Base-by-base conservation (phyloP, 2,329 filamentous ascomycete species). In the Ramularia endophylla region DNA sequence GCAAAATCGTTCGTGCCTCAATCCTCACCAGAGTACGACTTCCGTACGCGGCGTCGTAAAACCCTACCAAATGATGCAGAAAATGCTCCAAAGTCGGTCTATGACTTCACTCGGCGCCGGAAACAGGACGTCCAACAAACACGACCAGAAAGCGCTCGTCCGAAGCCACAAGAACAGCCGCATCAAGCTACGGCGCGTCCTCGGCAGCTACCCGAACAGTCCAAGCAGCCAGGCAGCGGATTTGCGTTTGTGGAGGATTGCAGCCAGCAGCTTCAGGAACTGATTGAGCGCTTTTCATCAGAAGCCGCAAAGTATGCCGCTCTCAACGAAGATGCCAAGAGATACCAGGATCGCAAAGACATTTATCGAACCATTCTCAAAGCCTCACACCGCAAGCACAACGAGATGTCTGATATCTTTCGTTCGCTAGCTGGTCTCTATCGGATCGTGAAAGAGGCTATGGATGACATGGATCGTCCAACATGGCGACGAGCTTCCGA, bases 211-310 rank as follows among this genome's bases (percentile, higher is more conserved):
- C 22, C 6, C 38, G 38, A 8, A 11, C 36, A 29, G 19, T 25
- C 27, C 17, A 27, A 34, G 8, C 27, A 33, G 27, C 2, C 27
- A 15, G 34, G 43, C 31, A 40, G 40, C 13, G 42, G 41, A 5
- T 45, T 48, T 16, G 18, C 40, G 11, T 53, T 51, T 37, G 40
- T 53, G 19, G 45, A 43, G 11, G 45, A 51, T 12, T 29, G 35
- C 2, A 42, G 43, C 20, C 43, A 40, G 22, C 41, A 47, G 13
- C 46, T 53, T 7, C 44, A 47, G 20, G 2, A 22, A 51, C 5
- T 29, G 38, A 17, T 18, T 31, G 3, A 27, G 43, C n/a, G 43
- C 40, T 13, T 40, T 38, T 12, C 39, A 39, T 25, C 11, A 15
- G 37, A 44, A 27, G 35, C 32, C 12, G 36, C 45, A 34, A 51